Evolutionary conservation across 2,329 filamentous ascomycete species (phyloP).

Genomic region (Ceratocystis alfenasii): DNA sequence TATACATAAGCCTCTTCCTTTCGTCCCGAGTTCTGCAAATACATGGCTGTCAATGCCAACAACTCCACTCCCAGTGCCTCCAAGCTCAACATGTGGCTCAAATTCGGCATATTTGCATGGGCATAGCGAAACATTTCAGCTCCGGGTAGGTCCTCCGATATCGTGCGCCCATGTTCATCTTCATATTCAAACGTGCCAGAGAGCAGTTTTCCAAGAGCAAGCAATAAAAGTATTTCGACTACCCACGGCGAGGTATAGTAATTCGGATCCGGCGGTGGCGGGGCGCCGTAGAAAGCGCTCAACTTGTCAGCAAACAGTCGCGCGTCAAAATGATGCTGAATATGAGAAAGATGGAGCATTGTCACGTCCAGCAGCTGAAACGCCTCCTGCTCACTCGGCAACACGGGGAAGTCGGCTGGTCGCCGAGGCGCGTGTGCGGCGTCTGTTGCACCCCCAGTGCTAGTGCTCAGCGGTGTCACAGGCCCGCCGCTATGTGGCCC

Average conservation of each 20-base stretch:
- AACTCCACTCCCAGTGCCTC: conserved; percentile 28
- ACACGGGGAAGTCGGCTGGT: conserved; percentile 10
- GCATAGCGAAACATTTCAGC: conserved; percentile 23
- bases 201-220: conserved; percentile 21
- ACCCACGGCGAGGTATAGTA: conserved; percentile 21
- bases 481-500: conserved; percentile 12
- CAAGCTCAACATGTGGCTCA: conserved; percentile 26
- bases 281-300: conserved; percentile 15
- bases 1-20: conserved; percentile 23
- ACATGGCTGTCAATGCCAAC: conserved; percentile 24
- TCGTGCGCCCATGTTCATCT: conserved; percentile 17
- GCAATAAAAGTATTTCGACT: conserved; percentile 20
- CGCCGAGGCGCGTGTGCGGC: background rate
- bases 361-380: conserved; percentile 24
- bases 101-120: conserved; percentile 26
- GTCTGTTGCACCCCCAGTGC: background rate
- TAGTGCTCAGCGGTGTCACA: conserved; percentile 4
- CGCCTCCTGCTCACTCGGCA: conserved; percentile 23
- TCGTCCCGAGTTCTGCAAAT: conserved; percentile 21
- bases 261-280: conserved; percentile 5
- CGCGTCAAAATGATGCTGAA: conserved; percentile 26
- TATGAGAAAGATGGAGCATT: conserved; percentile 25
- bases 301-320: conserved; percentile 22
- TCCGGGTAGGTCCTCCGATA: conserved; percentile 20
- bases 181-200: conserved; percentile 18